Percentiles rank a stretch among this genome's conserved stretches.
phyloP scores from a whole-genome alignment of 495 filamentous ascomycete species.

The Cercophora scortea region DNA sequence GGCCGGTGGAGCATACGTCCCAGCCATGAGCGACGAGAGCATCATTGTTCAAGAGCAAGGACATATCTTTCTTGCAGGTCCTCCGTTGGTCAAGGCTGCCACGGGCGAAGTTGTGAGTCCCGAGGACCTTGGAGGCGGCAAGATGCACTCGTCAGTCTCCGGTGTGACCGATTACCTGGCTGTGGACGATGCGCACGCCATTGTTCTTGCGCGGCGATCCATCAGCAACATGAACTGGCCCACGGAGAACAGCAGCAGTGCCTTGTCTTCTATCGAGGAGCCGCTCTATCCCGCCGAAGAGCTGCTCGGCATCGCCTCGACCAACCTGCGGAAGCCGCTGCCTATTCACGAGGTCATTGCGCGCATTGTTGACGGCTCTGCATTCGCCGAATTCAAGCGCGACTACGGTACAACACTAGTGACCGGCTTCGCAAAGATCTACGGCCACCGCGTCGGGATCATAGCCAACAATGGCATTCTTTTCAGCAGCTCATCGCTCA shows the following conservation, averaged over 20 bases:
- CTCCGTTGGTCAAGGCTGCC: slow-evolving; percentile 91
- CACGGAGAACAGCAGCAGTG: slow-evolving; percentile 8
- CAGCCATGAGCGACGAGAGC: slow-evolving; percentile 93
- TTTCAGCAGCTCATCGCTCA: slow-evolving; percentile 85
- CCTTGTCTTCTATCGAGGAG: slow-evolving; percentile 39
- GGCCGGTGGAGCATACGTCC: slow-evolving; percentile 92
- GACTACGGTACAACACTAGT: slow-evolving; percentile 87
- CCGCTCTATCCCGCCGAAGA: slow-evolving; percentile 78
- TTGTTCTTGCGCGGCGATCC: slow-evolving; percentile 77
- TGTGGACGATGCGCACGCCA: slow-evolving; percentile 86
- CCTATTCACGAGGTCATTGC: slow-evolving; percentile 88
- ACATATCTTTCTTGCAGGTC: slow-evolving; percentile 93
- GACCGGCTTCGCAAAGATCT: slow-evolving; percentile 86
- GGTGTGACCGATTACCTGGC: slow-evolving; percentile 97
- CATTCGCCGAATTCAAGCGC: slow-evolving; percentile 91
- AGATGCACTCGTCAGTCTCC: slow-evolving; percentile 79
- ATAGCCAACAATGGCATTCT: slow-evolving; percentile 96
- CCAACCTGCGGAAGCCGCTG: slow-evolving; percentile 77
- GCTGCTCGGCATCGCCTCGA: slow-evolving; percentile 78
- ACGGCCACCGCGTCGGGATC: slow-evolving; percentile 87
- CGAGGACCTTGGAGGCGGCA: slow-evolving; percentile 91
- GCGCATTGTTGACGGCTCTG: slow-evolving; percentile 83
- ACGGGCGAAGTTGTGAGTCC: slow-evolving; percentile 90
- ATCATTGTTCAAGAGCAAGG: slow-evolving; percentile 95
- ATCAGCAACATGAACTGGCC: slow-evolving; percentile 87